Evolutionary conservation across 2,329 filamentous ascomycete species (phyloP).

Genomic region (Exserohilum rostratum): DNA sequence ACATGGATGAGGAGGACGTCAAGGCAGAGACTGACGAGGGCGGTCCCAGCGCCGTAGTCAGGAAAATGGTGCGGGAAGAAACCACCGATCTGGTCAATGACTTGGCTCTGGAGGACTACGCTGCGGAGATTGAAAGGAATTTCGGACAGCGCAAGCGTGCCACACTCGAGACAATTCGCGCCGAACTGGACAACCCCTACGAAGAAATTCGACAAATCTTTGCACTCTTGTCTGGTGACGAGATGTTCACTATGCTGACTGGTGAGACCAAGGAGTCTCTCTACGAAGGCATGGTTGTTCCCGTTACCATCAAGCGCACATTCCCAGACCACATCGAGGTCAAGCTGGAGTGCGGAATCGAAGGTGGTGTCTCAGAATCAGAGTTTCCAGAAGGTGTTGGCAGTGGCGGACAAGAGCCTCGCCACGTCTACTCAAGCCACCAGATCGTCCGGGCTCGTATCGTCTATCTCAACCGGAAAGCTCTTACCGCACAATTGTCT

Average conservation of each 20-base stretch:
- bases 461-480: conserved; percentile 83
- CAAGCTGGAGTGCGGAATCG: conserved; percentile 91
- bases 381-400: conserved; percentile 77
- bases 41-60: conserved; percentile 86
- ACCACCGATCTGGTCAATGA: conserved; percentile 96
- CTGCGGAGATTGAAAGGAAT: conserved; percentile 90
- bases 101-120: conserved; percentile 93
- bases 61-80: conserved; percentile 93
- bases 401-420: conserved; percentile 51
- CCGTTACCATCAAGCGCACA: conserved; percentile 84
- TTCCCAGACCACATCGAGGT: conserved; percentile 93
- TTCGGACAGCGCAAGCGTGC: conserved; percentile 94
- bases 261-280: conserved; percentile 88
- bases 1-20: conserved; percentile 97
- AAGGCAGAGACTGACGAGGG: conserved; percentile 92
- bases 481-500: conserved; percentile 82
- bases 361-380: conserved; percentile 81
- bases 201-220: conserved; percentile 91
- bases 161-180: conserved; percentile 93
- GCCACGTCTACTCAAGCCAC: conserved; percentile 73
- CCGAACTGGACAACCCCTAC: conserved; percentile 89
- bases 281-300: conserved; percentile 87
- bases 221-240: conserved; percentile 69
- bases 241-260: conserved; percentile 95
- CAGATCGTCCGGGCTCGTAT: conserved; percentile 91